These are phyloP conservation scores for Ephemerocybe angulata DNA, from an alignment of 768 basidiomycete species.

Conservation along the genomic window DNA sequence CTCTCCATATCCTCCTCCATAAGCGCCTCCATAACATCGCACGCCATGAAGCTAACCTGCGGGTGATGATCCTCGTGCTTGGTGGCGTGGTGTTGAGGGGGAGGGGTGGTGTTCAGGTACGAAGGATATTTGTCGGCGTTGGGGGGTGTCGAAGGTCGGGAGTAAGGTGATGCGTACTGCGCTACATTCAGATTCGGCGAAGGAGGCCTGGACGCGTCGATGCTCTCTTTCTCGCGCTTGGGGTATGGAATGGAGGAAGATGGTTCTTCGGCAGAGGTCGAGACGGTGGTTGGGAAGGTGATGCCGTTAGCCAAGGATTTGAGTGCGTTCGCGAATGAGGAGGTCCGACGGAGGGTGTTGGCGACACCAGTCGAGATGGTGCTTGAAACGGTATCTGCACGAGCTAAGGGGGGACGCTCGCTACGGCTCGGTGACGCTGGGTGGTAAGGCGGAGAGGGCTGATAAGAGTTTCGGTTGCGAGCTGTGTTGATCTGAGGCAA, in stretches of 20 bases:
- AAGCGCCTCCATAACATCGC: conserved; percentile 81
- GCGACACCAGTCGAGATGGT: conserved; percentile 60
- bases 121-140: conserved; percentile 16
- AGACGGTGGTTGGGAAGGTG: conserved; percentile 54
- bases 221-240: conserved; percentile 19
- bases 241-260: conserved; percentile 24
- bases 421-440: conserved; percentile 35
- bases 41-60: conserved; percentile 57
- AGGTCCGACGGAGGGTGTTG: conserved; percentile 71
- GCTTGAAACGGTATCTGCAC: conserved; percentile 61
- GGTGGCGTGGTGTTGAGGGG: conserved; percentile 33
- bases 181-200: conserved; percentile 78
- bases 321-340: conserved; percentile 75
- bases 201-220: conserved; percentile 62
- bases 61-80: conserved; percentile 26
- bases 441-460: conserved; percentile 37
- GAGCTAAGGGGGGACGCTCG: conserved; percentile 46
- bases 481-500: conserved; percentile 36
- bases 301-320: conserved; percentile 68
- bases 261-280: conserved; percentile 46
- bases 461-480: conserved; percentile 46
- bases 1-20: conserved; percentile 96
- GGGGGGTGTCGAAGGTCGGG: conserved; percentile 46
- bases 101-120: conserved; percentile 24
- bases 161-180: conserved; percentile 75